Base-by-base conservation (phyloP, 371 early-diverging fungal species). In the Cokeromyces recurvatus region DNA sequence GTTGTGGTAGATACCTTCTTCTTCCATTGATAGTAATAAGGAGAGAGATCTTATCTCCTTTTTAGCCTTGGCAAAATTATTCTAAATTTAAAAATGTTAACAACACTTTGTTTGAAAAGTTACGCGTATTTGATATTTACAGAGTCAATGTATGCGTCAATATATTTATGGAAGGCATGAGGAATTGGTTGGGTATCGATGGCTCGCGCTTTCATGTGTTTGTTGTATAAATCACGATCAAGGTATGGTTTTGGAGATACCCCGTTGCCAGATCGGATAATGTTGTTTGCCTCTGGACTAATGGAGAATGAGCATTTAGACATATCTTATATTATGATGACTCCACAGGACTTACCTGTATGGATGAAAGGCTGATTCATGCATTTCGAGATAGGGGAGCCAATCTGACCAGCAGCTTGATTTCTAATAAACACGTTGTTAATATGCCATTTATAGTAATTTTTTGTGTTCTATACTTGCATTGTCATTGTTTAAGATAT, bases 241-340 rank as follows among this genome's bases (percentile, higher is more conserved):
- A 45, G 24, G 24, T 35, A 22, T 24, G 45, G 36, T 36, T 36
- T 45, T n/a, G 21, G 22, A 12, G 36, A 45, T 16, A 24, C 16
- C 7, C 45, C 45, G n/a, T 36, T 45, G 22, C 45, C 45, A 8
- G 45, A 34, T 12, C 35, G 25, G 29, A 45, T 35, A 4, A 45
- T 45, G 19, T 36, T 45, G 32, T 45, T 45, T 22, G 45, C 45
- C 23, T 45, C 45, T 14, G 35, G 36, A 12, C 36, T 45, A 45
- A 36, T 21, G 36, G 5, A 45, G 36, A 45, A 31, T 35, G 36
- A 45, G 19, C 25, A 43, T 36, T 45, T 45, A 24, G n/a, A 45
- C 15, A 45, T 14, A 35, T 34, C 21, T 34, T 44, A 14, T 34
- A 3, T 34, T 2, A 8, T 44, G 34, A 15, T 25, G 16, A 19